Evolutionary conservation across 225 moss, liverwort and hornwort species (phyloP).

Genomic region (Pseudisothecium myosuroides): DNA sequence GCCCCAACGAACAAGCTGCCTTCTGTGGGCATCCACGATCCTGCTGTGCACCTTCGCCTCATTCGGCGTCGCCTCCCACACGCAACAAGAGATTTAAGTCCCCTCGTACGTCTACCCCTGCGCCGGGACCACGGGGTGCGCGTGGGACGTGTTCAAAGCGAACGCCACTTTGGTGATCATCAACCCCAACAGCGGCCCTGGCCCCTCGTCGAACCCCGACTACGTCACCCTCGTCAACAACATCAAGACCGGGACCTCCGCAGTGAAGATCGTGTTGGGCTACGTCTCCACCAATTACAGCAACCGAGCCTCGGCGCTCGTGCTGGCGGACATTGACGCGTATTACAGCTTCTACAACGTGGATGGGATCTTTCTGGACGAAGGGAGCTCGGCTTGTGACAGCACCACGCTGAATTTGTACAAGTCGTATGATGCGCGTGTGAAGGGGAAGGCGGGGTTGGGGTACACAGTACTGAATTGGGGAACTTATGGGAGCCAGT

Average conservation of each 20-base stretch:
- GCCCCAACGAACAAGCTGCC: background rate
- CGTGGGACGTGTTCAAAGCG: constrained; percentile 13
- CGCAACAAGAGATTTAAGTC: background rate
- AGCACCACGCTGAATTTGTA: background rate
- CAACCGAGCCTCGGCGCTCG: background rate
- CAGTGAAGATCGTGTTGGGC: constrained; percentile 9
- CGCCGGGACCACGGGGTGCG: background rate
- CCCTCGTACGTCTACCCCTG: constrained; percentile 10
- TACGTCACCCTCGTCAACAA: background rate
- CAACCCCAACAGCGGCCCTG: constrained; percentile 14
- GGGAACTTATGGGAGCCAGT: constrained; percentile 6
- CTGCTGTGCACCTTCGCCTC: background rate
- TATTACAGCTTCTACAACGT: background rate
- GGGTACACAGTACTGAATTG: constrained; percentile 22
- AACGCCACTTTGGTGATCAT: constrained; percentile 5
- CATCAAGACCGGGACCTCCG: background rate
- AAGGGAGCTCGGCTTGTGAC: background rate
- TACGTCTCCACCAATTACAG: background rate
- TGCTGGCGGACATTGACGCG: background rate
- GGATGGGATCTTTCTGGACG: constrained; percentile 19
- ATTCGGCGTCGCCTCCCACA: background rate
- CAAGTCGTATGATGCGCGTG: background rate
- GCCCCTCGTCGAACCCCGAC: background rate
- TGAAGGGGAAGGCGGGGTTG: background rate
- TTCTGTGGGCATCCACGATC: background rate